Base-by-base conservation (phyloP, 2,329 filamentous ascomycete genomes). In the Fusarium xylarioides region DNA sequence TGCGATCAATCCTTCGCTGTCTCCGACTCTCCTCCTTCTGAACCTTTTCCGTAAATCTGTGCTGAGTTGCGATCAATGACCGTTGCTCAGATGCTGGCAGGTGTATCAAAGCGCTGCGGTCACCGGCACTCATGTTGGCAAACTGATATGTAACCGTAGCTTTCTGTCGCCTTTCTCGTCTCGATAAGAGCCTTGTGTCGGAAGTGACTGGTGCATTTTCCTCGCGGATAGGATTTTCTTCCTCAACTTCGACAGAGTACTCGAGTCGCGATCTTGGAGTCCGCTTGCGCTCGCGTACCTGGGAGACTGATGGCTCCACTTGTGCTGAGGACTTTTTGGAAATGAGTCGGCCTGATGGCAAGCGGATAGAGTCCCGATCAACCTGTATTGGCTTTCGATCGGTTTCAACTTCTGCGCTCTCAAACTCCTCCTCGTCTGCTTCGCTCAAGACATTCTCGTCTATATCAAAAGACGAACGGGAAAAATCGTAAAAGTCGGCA, bases 401-500 rank as follows among this genome's bases (percentile, higher is more conserved):
- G 0, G 12, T 6, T 1, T n/a, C 11, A 0, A 9, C 2, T 9
- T 14, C 8, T 4, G 2, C 12, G 0, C 34, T 4, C 4, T 32
- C 37, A 2, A 18, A 10, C 0, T 16, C 37, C 1, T 21, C 46
- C 0, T 5, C 19, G 2, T 40, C 28, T 0, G 14, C 26, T 8
- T 63, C 49, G 3, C 28, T 26, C 1, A 12, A 8, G 2, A 1
- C 9, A 2, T 30, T 9, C 2, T 47, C 0, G 0, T 28, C 44
- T 11, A 2, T 5, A 21, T 28, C 18, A 7, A 7, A 4, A 11
- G 26, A 26, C 26, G 26, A 26, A 26, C 4, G 26, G 4, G 18
- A 47, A 8, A 68, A 68, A 16, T 68, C 37, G 18, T 68, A 68
- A 12, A 68, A 68, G 3, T 68, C 66, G 28, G 49, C 56, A 11